phyloP scores from a whole-genome alignment of 73 alveolate species.

The Paramecium pentaurelia region DNA sequence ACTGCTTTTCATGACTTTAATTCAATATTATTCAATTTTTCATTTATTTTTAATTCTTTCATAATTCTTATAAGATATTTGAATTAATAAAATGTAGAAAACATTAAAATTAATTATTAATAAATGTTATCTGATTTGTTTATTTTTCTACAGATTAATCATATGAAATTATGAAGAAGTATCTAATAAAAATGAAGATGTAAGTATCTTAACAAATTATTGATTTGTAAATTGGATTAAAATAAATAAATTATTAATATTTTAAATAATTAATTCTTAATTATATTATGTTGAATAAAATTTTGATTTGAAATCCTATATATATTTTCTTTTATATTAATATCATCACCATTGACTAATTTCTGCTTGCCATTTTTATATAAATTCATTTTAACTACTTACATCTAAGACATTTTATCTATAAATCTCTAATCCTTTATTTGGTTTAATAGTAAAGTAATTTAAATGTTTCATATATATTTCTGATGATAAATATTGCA shows the following conservation, averaged over 20 bases:
- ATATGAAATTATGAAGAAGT: too few relatives aligned
- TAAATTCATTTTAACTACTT: neutral
- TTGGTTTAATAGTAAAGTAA: neutral
- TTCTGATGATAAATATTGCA: neutral
- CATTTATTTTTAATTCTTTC: neutral
- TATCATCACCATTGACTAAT: neutral
- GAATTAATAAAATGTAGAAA: neutral
- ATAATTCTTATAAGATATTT: neutral
- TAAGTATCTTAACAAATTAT: too few relatives aligned
- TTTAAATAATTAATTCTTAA: too few relatives aligned
- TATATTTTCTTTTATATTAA: neutral
- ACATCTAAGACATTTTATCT: neutral
- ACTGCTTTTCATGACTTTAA: slow-evolving; percentile 4
- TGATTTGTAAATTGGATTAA: too few relatives aligned
- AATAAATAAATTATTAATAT: too few relatives aligned
- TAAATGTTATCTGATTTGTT: too few relatives aligned
- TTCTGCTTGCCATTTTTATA: neutral
- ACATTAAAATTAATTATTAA: too few relatives aligned
- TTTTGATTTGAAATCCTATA: too few relatives aligned
- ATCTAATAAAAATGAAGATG: too few relatives aligned
- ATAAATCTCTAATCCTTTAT: neutral
- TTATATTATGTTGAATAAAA: too few relatives aligned
- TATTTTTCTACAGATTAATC: too few relatives aligned
- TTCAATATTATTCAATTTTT: neutral
- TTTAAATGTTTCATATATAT: neutral